These are phyloP conservation scores for Cladosporium sp. DNA, from an alignment of 2,329 filamentous ascomycete genomes.

Conservation along the genomic window DNA sequence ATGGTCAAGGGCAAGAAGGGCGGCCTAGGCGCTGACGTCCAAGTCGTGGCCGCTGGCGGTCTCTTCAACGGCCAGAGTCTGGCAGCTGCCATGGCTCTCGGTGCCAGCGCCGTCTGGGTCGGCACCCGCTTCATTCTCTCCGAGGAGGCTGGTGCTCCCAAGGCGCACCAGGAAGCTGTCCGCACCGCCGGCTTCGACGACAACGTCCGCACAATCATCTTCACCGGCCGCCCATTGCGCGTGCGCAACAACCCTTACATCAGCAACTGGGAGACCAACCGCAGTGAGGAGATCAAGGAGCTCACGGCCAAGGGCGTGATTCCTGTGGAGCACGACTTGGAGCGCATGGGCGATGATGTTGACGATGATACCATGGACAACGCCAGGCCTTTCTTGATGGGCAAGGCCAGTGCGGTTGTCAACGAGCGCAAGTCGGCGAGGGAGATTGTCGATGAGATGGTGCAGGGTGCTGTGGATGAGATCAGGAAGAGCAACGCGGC, in stretches of 20 bases:
- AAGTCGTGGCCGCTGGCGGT: constrained; percentile 90
- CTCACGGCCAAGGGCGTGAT: constrained; percentile 86
- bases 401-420: constrained; percentile 90
- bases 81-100: constrained; percentile 88
- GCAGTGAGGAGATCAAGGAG: constrained; percentile 85
- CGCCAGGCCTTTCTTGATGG: constrained; percentile 90
- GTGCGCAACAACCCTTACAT: constrained; percentile 95
- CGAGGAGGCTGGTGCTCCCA: constrained; percentile 91
- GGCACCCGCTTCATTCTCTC: constrained; percentile 93
- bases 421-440: constrained; percentile 91
- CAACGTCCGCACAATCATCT: constrained; percentile 96
- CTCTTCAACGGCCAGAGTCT: constrained; percentile 90
- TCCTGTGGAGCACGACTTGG: constrained; percentile 91
- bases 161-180: constrained; percentile 93
- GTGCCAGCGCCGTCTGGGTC: constrained; percentile 90
- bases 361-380: constrained; percentile 89
- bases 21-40: constrained; percentile 81
- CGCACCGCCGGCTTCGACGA: constrained; percentile 90
- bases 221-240: constrained; percentile 91
- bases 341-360: constrained; percentile 67
- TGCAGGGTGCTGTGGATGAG: constrained; percentile 64
- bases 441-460: constrained; percentile 91
- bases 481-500: constrained; percentile 31
- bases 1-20: constrained; percentile 78
- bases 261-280: constrained; percentile 92